phyloP scores from a whole-genome alignment of 2,329 filamentous ascomycete genomes.

The Dactylellina parvicollis region DNA sequence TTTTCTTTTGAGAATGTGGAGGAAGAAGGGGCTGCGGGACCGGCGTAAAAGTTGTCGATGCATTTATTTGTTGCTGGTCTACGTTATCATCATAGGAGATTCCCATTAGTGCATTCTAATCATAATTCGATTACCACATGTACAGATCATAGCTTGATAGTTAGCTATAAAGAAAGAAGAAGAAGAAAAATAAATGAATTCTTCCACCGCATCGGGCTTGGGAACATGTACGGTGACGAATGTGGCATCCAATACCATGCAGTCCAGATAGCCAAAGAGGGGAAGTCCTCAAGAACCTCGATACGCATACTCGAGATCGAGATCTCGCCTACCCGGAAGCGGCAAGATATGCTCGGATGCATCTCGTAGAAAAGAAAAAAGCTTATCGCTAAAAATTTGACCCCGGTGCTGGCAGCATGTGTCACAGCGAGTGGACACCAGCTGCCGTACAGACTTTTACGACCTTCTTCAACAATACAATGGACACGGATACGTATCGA shows the following conservation, averaged over 20 bases:
- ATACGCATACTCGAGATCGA: not conserved
- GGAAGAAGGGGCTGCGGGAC: conserved; percentile 56
- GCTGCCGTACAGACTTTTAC: not conserved
- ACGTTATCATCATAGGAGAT: conserved; percentile 13
- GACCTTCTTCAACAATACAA: conserved; percentile 6
- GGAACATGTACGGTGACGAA: no score
- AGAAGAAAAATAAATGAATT: no score
- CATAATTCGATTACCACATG: not conserved
- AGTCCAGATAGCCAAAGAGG: no score
- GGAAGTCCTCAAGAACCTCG: no score
- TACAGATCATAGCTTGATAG: not conserved
- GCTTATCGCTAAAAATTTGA: conserved; percentile 23
- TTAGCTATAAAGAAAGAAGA: not conserved
- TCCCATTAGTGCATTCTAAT: not conserved
- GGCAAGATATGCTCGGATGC: not conserved
- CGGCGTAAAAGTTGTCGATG: conserved; percentile 12
- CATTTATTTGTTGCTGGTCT: not conserved
- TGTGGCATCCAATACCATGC: no score
- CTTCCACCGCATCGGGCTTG: no score
- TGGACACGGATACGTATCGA: conserved; percentile 9
- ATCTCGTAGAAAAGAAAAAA: not conserved
- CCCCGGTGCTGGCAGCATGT: not conserved
- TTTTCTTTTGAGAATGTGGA: conserved; percentile 87
- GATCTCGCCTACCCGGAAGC: not conserved
- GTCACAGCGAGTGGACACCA: conserved; percentile 4